phyloP scores from a whole-genome alignment of 768 basidiomycete genomes.

The Exsudoporus frostii region DNA sequence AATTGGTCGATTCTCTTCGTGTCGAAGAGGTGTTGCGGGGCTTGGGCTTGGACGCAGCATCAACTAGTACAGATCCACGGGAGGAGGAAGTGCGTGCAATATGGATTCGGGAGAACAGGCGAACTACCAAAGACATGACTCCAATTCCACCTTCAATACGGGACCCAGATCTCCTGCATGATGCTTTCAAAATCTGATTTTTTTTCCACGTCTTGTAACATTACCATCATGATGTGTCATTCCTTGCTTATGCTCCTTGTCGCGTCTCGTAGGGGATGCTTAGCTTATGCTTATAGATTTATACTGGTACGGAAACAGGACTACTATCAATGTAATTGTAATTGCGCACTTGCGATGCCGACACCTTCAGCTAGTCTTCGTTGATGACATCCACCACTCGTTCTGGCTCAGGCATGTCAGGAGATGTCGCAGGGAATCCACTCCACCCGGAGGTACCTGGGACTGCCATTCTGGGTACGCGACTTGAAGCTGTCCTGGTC shows the following conservation, averaged over 20 bases:
- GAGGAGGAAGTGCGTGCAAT: conserved; percentile 44
- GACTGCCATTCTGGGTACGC: conserved; percentile 28
- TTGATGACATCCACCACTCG: conserved; percentile 50
- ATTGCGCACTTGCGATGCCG: conserved; percentile 10
- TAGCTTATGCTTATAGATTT: conserved; percentile 27
- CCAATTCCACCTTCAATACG: conserved; percentile 11
- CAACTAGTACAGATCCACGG: conserved; percentile 32
- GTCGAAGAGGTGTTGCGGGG: conserved; percentile 70
- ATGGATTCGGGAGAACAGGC: conserved; percentile 39
- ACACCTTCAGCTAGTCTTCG: not conserved
- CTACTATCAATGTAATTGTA: conserved; percentile 6
- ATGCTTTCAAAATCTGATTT: conserved; percentile 34
- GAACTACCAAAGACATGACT: conserved; percentile 37
- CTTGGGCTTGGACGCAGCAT: conserved; percentile 40
- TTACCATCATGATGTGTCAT: conserved; percentile 5
- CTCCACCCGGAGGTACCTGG: conserved; percentile 45
- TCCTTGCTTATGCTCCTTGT: conserved; percentile 11
- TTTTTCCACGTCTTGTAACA: not conserved
- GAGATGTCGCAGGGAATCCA: conserved; percentile 53
- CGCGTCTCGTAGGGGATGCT: conserved; percentile 8
- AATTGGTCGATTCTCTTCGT: conserved; percentile 59
- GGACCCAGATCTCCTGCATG: conserved; percentile 24
- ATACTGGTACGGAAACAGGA: conserved; percentile 5
- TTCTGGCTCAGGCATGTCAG: conserved; percentile 51
- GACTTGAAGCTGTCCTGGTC: conserved; percentile 20